Evolutionary conservation across 2,329 filamentous ascomycete species (phyloP).

Genomic region (Salinomyces thailandicus): DNA sequence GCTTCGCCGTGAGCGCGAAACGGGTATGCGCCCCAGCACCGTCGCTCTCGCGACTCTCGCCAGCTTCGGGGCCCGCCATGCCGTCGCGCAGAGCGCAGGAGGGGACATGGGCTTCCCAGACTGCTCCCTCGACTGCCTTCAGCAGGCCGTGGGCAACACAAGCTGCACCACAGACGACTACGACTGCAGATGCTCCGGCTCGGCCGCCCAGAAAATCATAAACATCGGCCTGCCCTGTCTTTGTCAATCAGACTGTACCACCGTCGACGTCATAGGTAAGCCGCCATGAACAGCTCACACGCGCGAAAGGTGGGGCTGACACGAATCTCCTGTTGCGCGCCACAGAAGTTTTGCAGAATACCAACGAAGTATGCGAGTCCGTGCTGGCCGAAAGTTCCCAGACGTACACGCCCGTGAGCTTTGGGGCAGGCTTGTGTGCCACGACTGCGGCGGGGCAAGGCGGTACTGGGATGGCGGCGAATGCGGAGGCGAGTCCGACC

Average conservation of each 20-base stretch:
- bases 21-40: background rate
- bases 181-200: conserved; percentile 43
- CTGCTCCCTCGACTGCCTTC: conserved; percentile 35
- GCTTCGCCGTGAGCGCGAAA: too few species aligned
- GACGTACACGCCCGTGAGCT: conserved; percentile 3
- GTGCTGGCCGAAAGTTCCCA: conserved; percentile 1
- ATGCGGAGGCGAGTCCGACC: too few species aligned
- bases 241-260: conserved; percentile 26
- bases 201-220: conserved; percentile 24
- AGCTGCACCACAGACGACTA: conserved; percentile 39
- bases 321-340: too few species aligned
- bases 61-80: too few species aligned
- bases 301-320: too few species aligned
- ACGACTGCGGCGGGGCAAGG: too few species aligned
- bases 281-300: too few species aligned
- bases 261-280: too few species aligned
- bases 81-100: too few species aligned
- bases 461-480: too few species aligned
- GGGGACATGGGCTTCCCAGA: conserved; percentile 9
- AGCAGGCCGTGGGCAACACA: conserved; percentile 36
- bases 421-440: conserved; percentile 5
- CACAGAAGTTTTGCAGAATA: conserved; percentile 1
- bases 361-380: conserved; percentile 4
- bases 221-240: conserved; percentile 33
- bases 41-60: conserved; percentile 1